Evolutionary conservation across 176 grass and related monocot genomes (phyloP).

Genomic region (Aegilops umbellulata): DNA sequence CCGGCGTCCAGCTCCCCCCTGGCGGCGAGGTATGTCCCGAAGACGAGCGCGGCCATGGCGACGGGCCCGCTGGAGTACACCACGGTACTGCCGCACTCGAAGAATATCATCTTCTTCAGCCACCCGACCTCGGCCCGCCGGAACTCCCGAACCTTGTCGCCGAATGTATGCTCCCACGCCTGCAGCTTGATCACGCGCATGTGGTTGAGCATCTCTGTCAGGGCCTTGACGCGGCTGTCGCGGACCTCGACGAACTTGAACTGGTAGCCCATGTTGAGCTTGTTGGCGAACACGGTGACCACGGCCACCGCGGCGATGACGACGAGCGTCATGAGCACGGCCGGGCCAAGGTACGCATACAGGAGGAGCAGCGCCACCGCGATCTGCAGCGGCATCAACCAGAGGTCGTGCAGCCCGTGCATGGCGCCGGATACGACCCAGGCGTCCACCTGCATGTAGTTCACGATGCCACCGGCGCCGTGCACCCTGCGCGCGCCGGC

Average conservation of each 20-base stretch:
- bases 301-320: slow-evolving; percentile 40
- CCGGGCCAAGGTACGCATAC: slow-evolving; percentile 50
- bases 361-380: slow-evolving; percentile 47
- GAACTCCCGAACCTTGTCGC: slow-evolving; percentile 31
- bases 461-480: slow-evolving; percentile 58
- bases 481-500: slow-evolving; percentile 50
- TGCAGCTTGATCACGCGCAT: slow-evolving; percentile 72
- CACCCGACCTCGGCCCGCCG: slow-evolving; percentile 43
- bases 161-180: slow-evolving; percentile 62
- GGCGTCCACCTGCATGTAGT: slow-evolving; percentile 72
- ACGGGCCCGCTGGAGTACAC: slow-evolving; percentile 44
- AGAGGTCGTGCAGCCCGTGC: slow-evolving; percentile 41
- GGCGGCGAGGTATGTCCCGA: slow-evolving; percentile 45
- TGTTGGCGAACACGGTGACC: slow-evolving; percentile 42
- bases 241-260: slow-evolving; percentile 46
- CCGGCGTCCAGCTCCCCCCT: slow-evolving; percentile 50
- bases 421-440: slow-evolving; percentile 44
- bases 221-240: slow-evolving; percentile 63
- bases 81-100: slow-evolving; percentile 40
- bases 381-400: slow-evolving; percentile 72
- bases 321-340: slow-evolving; percentile 49
- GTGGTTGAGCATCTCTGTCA: slow-evolving; percentile 68
- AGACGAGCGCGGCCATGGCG: slow-evolving; percentile 47
- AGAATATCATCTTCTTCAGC: slow-evolving; percentile 52
- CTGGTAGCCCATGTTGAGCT: slow-evolving; percentile 41